phyloP scores from a whole-genome alignment of 176 grass and related monocot species.

The Puccinellia tenuiflora region DNA sequence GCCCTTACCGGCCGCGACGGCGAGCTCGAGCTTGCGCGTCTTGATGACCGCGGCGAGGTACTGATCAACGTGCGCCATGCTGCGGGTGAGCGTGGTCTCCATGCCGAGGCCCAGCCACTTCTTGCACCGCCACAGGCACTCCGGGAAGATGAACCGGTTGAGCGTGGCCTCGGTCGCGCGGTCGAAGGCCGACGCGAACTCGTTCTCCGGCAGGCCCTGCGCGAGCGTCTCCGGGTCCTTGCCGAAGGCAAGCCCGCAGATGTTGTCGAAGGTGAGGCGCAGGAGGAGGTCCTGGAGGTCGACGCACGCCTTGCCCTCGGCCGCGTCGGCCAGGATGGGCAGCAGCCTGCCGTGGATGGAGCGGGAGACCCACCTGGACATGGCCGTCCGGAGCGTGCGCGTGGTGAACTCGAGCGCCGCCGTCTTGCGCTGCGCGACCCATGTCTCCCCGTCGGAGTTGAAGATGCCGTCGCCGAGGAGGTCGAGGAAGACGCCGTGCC shows the following conservation, averaged over 20 bases:
- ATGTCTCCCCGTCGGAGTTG: constrained; percentile 91
- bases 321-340: constrained; percentile 58
- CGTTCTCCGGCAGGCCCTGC: constrained; percentile 67
- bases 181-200: constrained; percentile 78
- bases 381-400: constrained; percentile 71
- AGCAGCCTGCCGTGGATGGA: constrained; percentile 78
- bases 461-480: constrained; percentile 96
- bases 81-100: constrained; percentile 67
- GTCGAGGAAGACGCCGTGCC: constrained; percentile 87
- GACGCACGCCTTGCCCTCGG: constrained; percentile 2
- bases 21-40: constrained; percentile 74
- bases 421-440: constrained; percentile 89
- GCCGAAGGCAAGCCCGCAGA: constrained; percentile 88
- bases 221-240: constrained; percentile 94
- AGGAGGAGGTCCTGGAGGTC: constrained; percentile 96
- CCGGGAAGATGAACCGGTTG: constrained; percentile 86
- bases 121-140: constrained; percentile 88
- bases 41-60: constrained; percentile 91
- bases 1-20: background rate
- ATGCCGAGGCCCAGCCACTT: constrained; percentile 82
- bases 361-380: constrained; percentile 80
- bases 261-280: constrained; percentile 94
- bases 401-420: constrained; percentile 94
- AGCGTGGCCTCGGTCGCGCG: constrained; percentile 84
- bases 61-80: constrained; percentile 77